These are phyloP conservation scores for Xerocomus alliaceus DNA, from an alignment of 1,284 basidiomycete species.

Conservation along the genomic window DNA sequence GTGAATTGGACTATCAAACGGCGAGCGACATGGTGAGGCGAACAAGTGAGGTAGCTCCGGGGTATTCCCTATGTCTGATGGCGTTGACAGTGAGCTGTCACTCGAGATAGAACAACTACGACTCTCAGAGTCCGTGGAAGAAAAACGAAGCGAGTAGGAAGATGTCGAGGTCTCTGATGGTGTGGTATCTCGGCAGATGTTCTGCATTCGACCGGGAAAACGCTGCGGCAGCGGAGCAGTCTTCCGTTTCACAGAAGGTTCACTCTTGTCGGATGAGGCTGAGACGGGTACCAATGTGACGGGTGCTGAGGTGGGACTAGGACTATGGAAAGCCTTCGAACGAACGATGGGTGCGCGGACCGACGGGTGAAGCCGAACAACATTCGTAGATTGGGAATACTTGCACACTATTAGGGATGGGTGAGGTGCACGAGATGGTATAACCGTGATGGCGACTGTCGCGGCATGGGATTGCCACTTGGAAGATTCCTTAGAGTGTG, in stretches of 20 bases:
- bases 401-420: slow-evolving; percentile 16
- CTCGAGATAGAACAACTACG: slow-evolving; percentile 9
- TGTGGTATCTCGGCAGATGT: not conserved
- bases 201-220: not conserved
- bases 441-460: slow-evolving; percentile 28
- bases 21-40: slow-evolving; percentile 1
- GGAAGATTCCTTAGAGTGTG: not conserved
- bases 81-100: not conserved
- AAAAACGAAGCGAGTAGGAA: slow-evolving; percentile 2
- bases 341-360: not conserved
- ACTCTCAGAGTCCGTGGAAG: slow-evolving; percentile 4
- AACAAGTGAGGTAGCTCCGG: slow-evolving; percentile 5
- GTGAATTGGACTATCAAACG: not conserved
- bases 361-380: not conserved
- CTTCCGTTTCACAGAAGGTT: slow-evolving; percentile 8
- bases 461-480: slow-evolving; percentile 14
- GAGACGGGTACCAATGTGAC: slow-evolving; percentile 21
- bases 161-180: slow-evolving; percentile 16
- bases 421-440: slow-evolving; percentile 28
- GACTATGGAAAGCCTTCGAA: slow-evolving; percentile 11
- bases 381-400: not conserved
- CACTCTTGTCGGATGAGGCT: not conserved
- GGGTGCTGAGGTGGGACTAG: not conserved
- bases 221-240: slow-evolving; percentile 11
- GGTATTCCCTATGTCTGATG: not conserved